phyloP scores from a whole-genome alignment of 1,284 basidiomycete genomes.

The Neonothopanus nambi region DNA sequence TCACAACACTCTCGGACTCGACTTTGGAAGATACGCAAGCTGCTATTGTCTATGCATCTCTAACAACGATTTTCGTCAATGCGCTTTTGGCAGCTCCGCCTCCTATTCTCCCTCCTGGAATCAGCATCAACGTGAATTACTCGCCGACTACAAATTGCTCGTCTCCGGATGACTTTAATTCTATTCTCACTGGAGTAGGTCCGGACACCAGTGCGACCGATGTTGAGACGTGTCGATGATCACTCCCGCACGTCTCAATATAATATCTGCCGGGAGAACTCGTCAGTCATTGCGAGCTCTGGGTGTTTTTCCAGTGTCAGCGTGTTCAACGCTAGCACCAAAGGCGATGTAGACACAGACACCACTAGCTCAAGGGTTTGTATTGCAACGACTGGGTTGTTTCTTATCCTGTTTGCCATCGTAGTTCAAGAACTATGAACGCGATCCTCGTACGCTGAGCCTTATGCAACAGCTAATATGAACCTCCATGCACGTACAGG shows the following conservation, averaged over 20 bases:
- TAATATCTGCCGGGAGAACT: slow-evolving; percentile 45
- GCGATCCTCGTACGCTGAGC: no score
- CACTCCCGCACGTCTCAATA: no score
- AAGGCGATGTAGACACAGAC: slow-evolving; percentile 42
- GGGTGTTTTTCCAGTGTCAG: slow-evolving; percentile 48
- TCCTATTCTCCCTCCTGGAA: slow-evolving; percentile 38
- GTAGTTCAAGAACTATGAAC: background rate
- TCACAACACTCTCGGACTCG: slow-evolving; percentile 39
- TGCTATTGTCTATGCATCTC: slow-evolving; percentile 42
- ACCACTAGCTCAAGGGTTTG: slow-evolving; percentile 40
- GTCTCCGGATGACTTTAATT: slow-evolving; percentile 38
- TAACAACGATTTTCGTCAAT: slow-evolving; percentile 40
- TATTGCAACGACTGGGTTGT: slow-evolving; percentile 35
- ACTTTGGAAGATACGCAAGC: slow-evolving; percentile 34
- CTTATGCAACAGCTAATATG: no score
- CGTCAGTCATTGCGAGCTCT: slow-evolving; percentile 30
- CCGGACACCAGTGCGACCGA: slow-evolving; percentile 33
- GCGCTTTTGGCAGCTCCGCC: slow-evolving; percentile 34
- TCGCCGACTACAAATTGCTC: slow-evolving; percentile 40
- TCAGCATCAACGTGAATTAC: slow-evolving; percentile 54
- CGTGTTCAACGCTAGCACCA: slow-evolving; percentile 44
- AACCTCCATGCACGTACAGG: background rate
- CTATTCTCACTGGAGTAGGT: slow-evolving; percentile 44
- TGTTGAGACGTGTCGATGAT: slow-evolving; percentile 44
- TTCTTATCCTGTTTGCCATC: slow-evolving; percentile 30